Conservation (phyloP, 371 early-diverging fungal genomes). For the Blakeslea trispora region DNA sequence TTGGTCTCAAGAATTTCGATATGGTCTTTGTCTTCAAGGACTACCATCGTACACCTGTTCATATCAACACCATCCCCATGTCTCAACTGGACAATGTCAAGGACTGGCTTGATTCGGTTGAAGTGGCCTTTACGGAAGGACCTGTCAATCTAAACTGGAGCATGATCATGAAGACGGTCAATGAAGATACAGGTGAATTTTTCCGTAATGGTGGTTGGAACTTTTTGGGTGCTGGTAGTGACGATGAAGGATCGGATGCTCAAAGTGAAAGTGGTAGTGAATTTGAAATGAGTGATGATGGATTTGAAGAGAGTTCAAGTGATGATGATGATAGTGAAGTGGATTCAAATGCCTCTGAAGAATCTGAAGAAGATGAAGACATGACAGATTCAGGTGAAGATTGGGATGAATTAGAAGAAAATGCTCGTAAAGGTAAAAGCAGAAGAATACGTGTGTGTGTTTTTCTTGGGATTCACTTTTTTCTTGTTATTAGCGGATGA, state of each 20-base stretch:
- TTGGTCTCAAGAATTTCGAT: conserved; percentile 99
- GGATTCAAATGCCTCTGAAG: conserved; percentile 66
- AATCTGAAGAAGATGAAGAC: conserved; percentile 59
- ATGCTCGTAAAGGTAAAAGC: conserved; percentile 65
- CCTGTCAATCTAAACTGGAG: conserved; percentile 98
- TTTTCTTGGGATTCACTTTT: conserved; percentile 3
- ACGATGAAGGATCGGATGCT: conserved; percentile 53
- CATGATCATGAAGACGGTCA: conserved; percentile 98
- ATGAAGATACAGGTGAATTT: conserved; percentile 95
- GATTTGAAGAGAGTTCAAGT: conserved; percentile 57
- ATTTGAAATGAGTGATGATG: conserved; percentile 57
- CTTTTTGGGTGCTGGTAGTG: conserved; percentile 78
- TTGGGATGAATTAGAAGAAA: conserved; percentile 84
- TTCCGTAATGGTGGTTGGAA: conserved; percentile 98
- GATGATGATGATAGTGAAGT: conserved; percentile 71
- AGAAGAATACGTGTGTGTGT: too few species aligned
- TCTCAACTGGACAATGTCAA: conserved; percentile 94
- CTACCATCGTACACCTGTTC: conserved; percentile 86
- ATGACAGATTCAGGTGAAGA: conserved; percentile 69
- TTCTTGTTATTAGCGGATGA: conserved; percentile 52
- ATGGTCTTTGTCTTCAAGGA: conserved; percentile 99
- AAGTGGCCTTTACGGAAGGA: conserved; percentile 97
- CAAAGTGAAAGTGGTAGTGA: conserved; percentile 60
- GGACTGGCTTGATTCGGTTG: conserved; percentile 98
- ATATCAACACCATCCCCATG: conserved; percentile 97